These are phyloP conservation scores for Pholiota microspora DNA, from an alignment of 768 basidiomycete genomes.

Conservation along the genomic window DNA sequence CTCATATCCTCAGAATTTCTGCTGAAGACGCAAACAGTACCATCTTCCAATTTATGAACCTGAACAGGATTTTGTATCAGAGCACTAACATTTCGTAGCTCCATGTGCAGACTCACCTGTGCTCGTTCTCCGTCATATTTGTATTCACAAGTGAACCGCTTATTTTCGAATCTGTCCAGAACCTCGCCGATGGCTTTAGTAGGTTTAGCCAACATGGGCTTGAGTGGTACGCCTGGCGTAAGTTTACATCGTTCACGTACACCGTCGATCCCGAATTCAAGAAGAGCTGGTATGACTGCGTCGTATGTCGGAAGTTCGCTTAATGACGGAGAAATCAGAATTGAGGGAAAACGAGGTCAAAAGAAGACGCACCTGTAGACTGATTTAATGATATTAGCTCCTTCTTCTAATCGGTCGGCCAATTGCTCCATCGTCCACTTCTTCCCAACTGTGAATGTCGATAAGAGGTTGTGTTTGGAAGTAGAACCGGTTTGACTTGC, in stretches of 20 bases:
- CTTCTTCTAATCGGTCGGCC: constrained; percentile 70
- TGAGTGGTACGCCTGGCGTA: constrained; percentile 93
- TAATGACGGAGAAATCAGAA: constrained; percentile 24
- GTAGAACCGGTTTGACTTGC: constrained; percentile 28
- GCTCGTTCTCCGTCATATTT: constrained; percentile 99
- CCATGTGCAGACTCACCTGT: constrained; percentile 48
- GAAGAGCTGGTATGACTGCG: constrained; percentile 84
- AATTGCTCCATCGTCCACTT: constrained; percentile 76
- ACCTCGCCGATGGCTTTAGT: constrained; percentile 99
- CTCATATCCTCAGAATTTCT: constrained; percentile 99
- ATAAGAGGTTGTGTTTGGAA: not conserved
- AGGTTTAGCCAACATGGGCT: constrained; percentile 99
- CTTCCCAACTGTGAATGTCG: constrained; percentile 54
- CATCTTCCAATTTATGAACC: constrained; percentile 84
- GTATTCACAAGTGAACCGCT: constrained; percentile 97
- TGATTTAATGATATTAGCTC: constrained; percentile 73
- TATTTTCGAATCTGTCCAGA: constrained; percentile 93
- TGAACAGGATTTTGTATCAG: constrained; percentile 22
- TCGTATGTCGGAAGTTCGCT: constrained; percentile 96
- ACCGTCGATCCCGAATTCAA: constrained; percentile 71
- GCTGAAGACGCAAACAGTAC: constrained; percentile 88
- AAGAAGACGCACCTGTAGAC: constrained; percentile 76
- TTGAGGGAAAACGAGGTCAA: constrained; percentile 7
- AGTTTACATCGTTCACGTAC: constrained; percentile 80
- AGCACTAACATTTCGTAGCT: not conserved